These are phyloP conservation scores for Capsicum rhomboideum DNA, from an alignment of 257 asterid genomes.

Conservation along the genomic window DNA sequence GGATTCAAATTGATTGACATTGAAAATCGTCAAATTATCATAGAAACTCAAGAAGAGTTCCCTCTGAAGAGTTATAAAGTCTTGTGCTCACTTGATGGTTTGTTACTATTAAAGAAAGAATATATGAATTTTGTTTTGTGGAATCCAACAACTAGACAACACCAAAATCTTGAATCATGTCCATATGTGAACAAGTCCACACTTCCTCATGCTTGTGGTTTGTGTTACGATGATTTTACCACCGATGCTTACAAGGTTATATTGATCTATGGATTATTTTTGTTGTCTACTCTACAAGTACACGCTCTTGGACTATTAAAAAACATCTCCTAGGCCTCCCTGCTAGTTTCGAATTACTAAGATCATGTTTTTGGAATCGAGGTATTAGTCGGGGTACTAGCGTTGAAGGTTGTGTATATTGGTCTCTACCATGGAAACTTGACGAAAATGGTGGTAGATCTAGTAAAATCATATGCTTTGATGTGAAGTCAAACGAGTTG, in stretches of 20 bases:
- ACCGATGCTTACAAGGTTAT: neutral
- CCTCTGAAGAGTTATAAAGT: neutral
- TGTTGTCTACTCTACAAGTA: neutral
- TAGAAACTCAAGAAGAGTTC: neutral
- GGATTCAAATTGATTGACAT: neutral
- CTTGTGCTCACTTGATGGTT: neutral
- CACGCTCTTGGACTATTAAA: neutral
- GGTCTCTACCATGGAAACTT: neutral
- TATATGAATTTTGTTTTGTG: neutral
- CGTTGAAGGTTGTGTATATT: neutral
- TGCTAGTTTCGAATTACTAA: too few relatives aligned
- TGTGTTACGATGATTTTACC: neutral
- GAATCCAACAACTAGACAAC: neutral
- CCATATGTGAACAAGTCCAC: neutral
- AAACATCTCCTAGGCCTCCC: neutral
- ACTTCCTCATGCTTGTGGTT: neutral
- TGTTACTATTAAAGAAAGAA: neutral
- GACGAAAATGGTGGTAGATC: neutral
- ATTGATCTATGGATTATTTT: neutral
- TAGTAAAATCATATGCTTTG: too few relatives aligned
- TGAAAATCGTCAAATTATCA: neutral
- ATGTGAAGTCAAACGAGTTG: neutral
- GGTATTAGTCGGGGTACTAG: neutral
- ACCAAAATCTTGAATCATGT: neutral
- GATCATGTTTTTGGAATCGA: neutral